Conservation (phyloP, 2,329 filamentous ascomycete genomes). For the Colletotrichum simmondsii region DNA sequence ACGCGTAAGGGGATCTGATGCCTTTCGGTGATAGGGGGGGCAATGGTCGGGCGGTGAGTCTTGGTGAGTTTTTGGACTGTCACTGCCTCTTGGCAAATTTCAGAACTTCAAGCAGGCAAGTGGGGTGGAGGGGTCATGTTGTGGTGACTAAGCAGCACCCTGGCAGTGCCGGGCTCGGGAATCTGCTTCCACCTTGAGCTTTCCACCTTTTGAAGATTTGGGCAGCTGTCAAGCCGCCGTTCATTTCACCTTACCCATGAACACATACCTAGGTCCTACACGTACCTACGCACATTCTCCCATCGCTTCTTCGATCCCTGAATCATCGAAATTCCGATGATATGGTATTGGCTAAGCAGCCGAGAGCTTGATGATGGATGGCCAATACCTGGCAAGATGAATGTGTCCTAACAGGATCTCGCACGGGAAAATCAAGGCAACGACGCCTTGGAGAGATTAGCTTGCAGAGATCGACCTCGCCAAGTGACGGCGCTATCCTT, state of each 20-base stretch:
- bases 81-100: slow-evolving; percentile 2
- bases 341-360: not conserved
- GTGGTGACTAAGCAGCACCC: slow-evolving; percentile 20
- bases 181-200: not conserved
- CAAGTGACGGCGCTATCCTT: slow-evolving; percentile 9
- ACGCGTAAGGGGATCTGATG: slow-evolving; percentile 29
- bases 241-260: slow-evolving; percentile 27
- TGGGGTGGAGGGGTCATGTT: slow-evolving; percentile 15
- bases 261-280: not conserved
- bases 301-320: slow-evolving; percentile 1
- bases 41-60: not conserved
- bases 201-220: not conserved
- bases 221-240: not conserved
- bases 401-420: not conserved
- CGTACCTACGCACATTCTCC: not conserved
- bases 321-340: slow-evolving; percentile 12
- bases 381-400: not conserved
- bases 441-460: slow-evolving; percentile 12
- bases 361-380: not conserved
- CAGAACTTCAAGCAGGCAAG: slow-evolving; percentile 14
- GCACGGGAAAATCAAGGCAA: slow-evolving; percentile 15
- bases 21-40: slow-evolving; percentile 15
- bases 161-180: not conserved
- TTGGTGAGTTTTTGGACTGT: not conserved
- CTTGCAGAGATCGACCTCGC: slow-evolving; percentile 27